Evolutionary conservation across 2,329 filamentous ascomycete genomes (phyloP), one percentile per base, ranked within the genome.

Genomic region (Ilyonectria mors-panacis): DNA sequence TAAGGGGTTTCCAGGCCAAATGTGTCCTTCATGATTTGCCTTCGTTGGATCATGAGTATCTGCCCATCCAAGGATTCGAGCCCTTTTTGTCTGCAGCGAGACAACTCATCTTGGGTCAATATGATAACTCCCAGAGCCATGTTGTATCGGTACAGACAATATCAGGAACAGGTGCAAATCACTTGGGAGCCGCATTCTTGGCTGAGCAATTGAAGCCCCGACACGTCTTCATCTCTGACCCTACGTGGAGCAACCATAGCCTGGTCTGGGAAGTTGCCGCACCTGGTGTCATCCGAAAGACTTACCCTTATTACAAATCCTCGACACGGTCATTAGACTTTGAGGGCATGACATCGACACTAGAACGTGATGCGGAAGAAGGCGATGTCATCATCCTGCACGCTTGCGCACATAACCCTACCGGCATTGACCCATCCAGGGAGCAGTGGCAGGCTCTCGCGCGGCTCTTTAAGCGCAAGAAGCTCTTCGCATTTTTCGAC

Each of bases 21-120:
- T 90, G 94, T 68, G 88, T 92, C 73, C 87, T 97, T 70, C 91
- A 90, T 78, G 90, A 91, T 21, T 21, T n/a, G 42, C 42, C 42
- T 21, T 45, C 19, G 8, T 21, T 45, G 42, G 9, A 45, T 85
- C 94, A 97, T 85, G 95, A 98, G 87, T 97, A 97, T 82, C 92
- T 96, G 59, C 94, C 94, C 66, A 97, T 97, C 79, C 91, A 93
- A 67, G 95, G 95, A 78, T 87, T 97, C 63, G 82, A 89, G 54
- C 86, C 91, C 65, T 95, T 97, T 83, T 48, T 78, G n/a, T 63
- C 68, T 9, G 68, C 48, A 6, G 76, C 78, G 7, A 69, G 71
- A 33, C 51, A 75, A 26, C 65, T 81, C 3, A 51, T 77, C 10
- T 72, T 81, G 6, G 68, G 66, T 2, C 13, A 19, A 30, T 45